Conservation (phyloP, 1,284 basidiomycete genomes). For the Irpex rosettiformis region DNA sequence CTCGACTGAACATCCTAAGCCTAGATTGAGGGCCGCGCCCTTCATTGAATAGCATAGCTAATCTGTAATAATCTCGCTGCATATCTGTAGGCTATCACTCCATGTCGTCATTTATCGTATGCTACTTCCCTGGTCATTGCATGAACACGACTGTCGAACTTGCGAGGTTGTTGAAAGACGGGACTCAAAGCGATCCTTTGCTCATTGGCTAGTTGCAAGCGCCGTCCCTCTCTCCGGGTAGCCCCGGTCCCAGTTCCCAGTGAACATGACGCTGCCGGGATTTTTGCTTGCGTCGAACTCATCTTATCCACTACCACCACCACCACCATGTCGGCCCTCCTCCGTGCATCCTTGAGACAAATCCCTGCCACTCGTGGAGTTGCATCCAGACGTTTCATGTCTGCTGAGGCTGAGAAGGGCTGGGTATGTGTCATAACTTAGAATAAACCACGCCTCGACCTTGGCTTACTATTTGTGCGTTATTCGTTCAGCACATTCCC, state of each 20-base stretch:
- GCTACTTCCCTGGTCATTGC: too few species aligned
- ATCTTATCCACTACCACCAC: slow-evolving; percentile 3
- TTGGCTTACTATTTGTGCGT: background rate
- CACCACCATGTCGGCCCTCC: slow-evolving; percentile 28
- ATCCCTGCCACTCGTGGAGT: slow-evolving; percentile 22
- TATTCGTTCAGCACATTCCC: slow-evolving; percentile 61
- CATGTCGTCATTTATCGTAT: too few species aligned
- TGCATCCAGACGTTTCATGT: slow-evolving; percentile 21
- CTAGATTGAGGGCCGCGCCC: background rate
- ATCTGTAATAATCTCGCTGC: too few species aligned
- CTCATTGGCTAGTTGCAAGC: background rate
- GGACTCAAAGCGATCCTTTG: background rate
- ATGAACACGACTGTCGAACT: too few species aligned
- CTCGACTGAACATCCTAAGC: background rate
- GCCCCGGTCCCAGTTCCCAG: background rate
- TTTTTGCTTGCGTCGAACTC: background rate
- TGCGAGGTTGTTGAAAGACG: background rate
- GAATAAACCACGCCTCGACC: slow-evolving; percentile 8
- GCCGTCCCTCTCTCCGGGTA: background rate
- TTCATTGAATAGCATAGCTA: background rate
- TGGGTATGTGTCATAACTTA: slow-evolving; percentile 3
- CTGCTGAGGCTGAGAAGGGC: background rate
- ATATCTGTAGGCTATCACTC: too few species aligned
- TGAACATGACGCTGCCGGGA: background rate
- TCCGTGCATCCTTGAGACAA: slow-evolving; percentile 28